phyloP scores from a whole-genome alignment of 345 rosid species.

The Lumnitzera racemosa region DNA sequence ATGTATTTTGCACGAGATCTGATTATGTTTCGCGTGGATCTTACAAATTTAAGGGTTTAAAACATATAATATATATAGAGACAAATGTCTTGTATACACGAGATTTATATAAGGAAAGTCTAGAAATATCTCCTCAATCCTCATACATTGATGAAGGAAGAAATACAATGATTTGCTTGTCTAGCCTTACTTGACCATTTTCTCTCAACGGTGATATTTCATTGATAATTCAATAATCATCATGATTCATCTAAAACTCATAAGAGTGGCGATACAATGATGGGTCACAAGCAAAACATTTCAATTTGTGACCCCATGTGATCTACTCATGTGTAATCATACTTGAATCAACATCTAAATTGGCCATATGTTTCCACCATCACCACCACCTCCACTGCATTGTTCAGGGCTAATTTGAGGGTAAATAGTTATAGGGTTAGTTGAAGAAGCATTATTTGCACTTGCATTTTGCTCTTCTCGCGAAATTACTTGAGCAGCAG shows the following conservation, averaged over 20 bases:
- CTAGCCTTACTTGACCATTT: neutral
- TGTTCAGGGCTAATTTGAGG: constrained; percentile 46
- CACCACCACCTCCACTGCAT: constrained; percentile 27
- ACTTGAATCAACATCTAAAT: constrained; percentile 74
- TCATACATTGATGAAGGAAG: neutral
- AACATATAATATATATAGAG: too few species aligned
- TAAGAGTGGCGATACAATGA: constrained; percentile 64
- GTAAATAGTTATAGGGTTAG: constrained; percentile 38
- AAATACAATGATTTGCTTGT: neutral
- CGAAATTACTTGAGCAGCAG: constrained; percentile 91
- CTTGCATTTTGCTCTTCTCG: constrained; percentile 77
- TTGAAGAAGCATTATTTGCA: constrained; percentile 27
- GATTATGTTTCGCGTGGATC: too few species aligned
- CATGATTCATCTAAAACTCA: constrained; percentile 41
- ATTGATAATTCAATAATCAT: neutral
- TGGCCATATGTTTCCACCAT: constrained; percentile 1
- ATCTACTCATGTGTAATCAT: constrained; percentile 31
- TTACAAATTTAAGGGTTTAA: too few species aligned
- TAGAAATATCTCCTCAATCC: neutral
- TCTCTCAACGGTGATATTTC: neutral
- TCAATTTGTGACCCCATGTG: constrained; percentile 5
- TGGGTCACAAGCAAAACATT: constrained; percentile 34
- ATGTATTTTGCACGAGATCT: too few species aligned
- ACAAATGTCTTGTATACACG: too few species aligned
- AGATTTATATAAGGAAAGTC: too few species aligned